These are phyloP conservation scores for Ceratopteris richardii DNA, from an alignment of 75 land plant species.

Conservation along the genomic window DNA sequence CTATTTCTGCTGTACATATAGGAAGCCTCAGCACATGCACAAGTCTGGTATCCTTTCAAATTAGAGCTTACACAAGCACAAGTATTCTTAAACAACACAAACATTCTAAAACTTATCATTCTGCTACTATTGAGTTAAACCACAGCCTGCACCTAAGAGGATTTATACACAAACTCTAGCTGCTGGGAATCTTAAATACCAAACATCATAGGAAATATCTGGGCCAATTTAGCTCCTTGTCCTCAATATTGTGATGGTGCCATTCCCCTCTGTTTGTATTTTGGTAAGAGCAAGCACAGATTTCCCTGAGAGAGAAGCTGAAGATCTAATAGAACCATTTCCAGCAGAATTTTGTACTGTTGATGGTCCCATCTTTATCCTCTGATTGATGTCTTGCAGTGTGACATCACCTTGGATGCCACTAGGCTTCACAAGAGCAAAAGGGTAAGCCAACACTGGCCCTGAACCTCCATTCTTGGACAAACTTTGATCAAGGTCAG, in stretches of 20 bases:
- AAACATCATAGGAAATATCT: no score
- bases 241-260: conserved; percentile 84
- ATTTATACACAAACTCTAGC: no score
- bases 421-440: conserved; percentile 74
- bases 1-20: no score
- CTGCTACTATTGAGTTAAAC: no score
- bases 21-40: no score
- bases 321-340: conserved; percentile 36
- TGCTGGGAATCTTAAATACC: no score
- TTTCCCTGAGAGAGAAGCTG: conserved; percentile 62
- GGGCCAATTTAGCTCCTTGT: conserved; percentile 68
- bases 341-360: conserved; percentile 21
- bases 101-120: no score
- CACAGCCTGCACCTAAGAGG: no score
- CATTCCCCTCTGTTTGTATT: conserved; percentile 82
- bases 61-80: no score
- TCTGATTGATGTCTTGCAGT: conserved; percentile 63
- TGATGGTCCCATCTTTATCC: conserved; percentile 53
- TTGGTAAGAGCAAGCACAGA: conserved; percentile 69
- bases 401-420: conserved; percentile 67
- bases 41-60: no score
- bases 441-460: conserved; percentile 54
- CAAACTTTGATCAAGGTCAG: no score
- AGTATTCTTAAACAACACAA: no score
- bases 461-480: neutral